Evolutionary conservation across 352 stramenopile genomes (phyloP), one percentile per base, ranked within the genome.

Genomic region (Globisporangium polare): DNA sequence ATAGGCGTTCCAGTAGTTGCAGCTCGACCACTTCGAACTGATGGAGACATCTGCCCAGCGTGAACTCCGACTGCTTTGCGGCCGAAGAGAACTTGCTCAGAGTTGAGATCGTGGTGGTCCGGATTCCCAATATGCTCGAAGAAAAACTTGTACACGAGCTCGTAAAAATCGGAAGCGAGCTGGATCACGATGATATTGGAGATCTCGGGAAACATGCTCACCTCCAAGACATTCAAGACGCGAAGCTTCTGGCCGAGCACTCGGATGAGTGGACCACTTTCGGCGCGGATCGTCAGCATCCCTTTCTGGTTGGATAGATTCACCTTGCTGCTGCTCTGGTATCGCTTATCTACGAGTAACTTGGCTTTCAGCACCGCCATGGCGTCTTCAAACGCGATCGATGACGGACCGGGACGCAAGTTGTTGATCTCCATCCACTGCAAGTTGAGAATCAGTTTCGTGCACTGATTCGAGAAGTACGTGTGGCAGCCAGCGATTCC

Each of bases 401-500:
- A 91, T 10, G 81, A 89, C 0, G 81, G 59, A 3, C 83, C 86
- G 0, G 86, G 83, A n/a, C 80, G 77, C 33, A 93, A 29, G 50
- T 95, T 95, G 42, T 78, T 91, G 27, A 95, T 84, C 63, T 93
- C 83, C 24, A 93, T 74, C 84, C 82, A 93, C 58, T 93, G 78
- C 15, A 92, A 58, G 26, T 90, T 93, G 20, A 94, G 51, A 5
- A 68, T 75, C 10, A 94, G 72, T 64, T 93, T 93, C 1, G 82
- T 91, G 35, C 75, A 85, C 31, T 90, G 77, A 62, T 77, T 89
- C 10, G 74, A 69, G 39, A 83, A 92, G 66, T 79, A 93, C 12
- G 72, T 85, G 35, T 95, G 86, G 5, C 68, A 78, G 2, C 86
- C 83, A 15, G 74, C 78, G 31, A 91, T 71, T 3, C 76, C 75